Evolutionary conservation across 345 rosid genomes (phyloP), one percentile per base, ranked within the genome.

Genomic region (Eucalyptus sideroxylon): DNA sequence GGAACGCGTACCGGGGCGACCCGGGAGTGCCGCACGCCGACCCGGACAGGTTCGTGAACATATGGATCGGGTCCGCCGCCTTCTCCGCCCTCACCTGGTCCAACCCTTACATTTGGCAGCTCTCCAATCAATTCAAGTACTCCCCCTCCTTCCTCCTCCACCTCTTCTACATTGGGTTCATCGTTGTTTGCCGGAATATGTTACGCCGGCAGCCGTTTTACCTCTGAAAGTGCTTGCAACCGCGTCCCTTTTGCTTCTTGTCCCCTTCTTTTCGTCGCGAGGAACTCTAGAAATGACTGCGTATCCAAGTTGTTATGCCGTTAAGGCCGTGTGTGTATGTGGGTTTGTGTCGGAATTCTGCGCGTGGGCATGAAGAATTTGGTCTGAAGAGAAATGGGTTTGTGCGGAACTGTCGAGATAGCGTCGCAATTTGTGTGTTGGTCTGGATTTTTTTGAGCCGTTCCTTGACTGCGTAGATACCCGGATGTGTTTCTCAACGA

Each of bases 1-100:
- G 98, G 65, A 96, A 95, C 87, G 98, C 99, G 1, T 97, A 97
- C 92, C 93, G 97, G 89, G 99, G 98, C 34, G 99, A 97, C 92
- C 98, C 98, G 37, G 98, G 98, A 50, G 99, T 97, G 87, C 99
- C 99, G 30, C 99, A 97, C 89, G 94, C 98, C 3, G 95, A 91
- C 88, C 93, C 95, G 13, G 97, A 95, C 30, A 94, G 96, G 34
- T 97, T 96, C 91, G 90, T 83, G 89, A 96, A 96, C 89, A 97
- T 96, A 90, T 97, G 99, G 99, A 93, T 97, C 62, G 98, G 98
- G 37, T 94, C 99, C 23, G 93, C 91, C 89, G 96, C 93, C 27
- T 96, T 96, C 94, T 96, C 98, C 17, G 95, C 30, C 24, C 91
- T 95, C 89, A 95, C 97, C 42, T 96, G 94, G 94, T 27, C 89